These are phyloP conservation scores for Penicillium egyptiacum DNA, from an alignment of 495 filamentous ascomycete species.

Conservation along the genomic window DNA sequence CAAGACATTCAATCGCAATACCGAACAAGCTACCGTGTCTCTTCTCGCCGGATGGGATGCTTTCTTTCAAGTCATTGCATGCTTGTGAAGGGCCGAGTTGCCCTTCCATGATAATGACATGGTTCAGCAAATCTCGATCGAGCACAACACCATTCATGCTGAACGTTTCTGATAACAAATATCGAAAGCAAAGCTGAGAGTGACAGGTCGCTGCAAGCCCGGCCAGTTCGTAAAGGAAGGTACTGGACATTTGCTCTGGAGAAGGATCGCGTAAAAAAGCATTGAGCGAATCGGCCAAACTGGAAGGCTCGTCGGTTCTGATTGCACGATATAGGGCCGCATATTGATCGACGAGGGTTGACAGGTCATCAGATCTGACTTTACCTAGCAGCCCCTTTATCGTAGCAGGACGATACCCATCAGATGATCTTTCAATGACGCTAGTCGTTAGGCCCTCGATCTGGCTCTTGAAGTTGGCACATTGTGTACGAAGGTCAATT, in stretches of 20 bases:
- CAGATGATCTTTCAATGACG: not conserved
- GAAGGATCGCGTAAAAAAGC: not conserved
- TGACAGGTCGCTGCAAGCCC: conserved; percentile 3
- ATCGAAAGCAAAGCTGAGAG: not conserved
- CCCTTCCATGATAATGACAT: conserved; percentile 5
- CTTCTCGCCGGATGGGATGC: not conserved
- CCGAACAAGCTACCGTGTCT: not conserved
- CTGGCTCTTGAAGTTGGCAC: not conserved
- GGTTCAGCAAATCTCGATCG: conserved; percentile 1
- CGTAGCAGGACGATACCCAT: too few relatives aligned
- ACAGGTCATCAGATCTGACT: too few relatives aligned
- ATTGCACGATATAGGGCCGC: not conserved
- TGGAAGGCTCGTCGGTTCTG: conserved; percentile 3
- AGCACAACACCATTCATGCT: not conserved
- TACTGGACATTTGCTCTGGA: not conserved
- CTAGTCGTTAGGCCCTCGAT: not conserved
- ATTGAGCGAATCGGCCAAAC: not conserved
- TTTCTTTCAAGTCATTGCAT: too few relatives aligned
- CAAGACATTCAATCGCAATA: not conserved
- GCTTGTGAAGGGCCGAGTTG: not conserved
- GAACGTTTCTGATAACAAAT: conserved; percentile 11
- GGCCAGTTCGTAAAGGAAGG: conserved; percentile 2
- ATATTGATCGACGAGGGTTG: not conserved
- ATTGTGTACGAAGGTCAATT: not conserved
- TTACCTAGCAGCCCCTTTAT: too few relatives aligned